Evolutionary conservation across 164 flowering plant species (phyloP).

Genomic region (Aristolochia fimbriata): DNA sequence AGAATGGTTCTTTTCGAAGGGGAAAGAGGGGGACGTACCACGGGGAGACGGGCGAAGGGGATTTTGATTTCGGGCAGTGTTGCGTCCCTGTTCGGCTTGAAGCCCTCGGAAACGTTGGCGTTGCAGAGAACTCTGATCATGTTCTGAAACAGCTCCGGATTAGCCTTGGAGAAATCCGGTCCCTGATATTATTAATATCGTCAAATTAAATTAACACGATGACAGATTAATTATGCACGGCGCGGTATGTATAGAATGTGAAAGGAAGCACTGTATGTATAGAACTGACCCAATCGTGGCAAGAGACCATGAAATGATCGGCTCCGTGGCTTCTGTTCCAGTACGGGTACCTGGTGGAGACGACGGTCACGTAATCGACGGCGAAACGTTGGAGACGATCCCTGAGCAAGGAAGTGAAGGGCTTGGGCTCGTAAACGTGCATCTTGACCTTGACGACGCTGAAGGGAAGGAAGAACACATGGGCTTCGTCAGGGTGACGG

Average conservation of each 20-base stretch:
- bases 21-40: not conserved
- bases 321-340: conserved; percentile 11
- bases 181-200: not conserved
- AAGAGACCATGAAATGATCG: conserved; percentile 14
- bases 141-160: not conserved
- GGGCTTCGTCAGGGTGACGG: conserved; percentile 6
- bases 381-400: conserved; percentile 4
- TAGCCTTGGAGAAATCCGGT: not conserved
- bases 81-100: conserved; percentile 3
- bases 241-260: no score
- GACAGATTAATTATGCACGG: no score
- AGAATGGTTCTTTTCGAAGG: conserved; percentile 1
- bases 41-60: not conserved
- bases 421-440: conserved; percentile 4
- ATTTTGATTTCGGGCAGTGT: conserved; percentile 4
- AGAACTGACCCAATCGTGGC: conserved; percentile 13
- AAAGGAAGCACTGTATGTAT: no score
- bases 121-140: conserved; percentile 5
- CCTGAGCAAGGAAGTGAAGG: conserved; percentile 2
- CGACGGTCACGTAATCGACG: conserved; percentile 4
- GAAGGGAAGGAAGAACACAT: conserved; percentile 9
- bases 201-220: no score
- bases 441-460: conserved; percentile 5
- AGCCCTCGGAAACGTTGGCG: conserved; percentile 6
- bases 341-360: conserved; percentile 5